These are phyloP conservation scores for Xerocomus potaroensis DNA, from an alignment of 768 basidiomycete species.

Conservation along the genomic window DNA sequence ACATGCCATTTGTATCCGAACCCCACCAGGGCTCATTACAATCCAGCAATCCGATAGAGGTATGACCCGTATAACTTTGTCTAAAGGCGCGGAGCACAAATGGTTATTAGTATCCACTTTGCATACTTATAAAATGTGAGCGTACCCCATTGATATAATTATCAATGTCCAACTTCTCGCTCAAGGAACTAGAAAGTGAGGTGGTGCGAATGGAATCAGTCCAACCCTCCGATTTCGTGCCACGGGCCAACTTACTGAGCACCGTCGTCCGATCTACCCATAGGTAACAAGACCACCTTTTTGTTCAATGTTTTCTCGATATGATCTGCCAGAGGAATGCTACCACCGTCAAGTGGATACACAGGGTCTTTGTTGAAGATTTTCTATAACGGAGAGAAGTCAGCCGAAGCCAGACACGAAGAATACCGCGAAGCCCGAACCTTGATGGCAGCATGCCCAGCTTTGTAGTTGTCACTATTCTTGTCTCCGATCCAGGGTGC, in stretches of 20 bases:
- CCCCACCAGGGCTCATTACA: too few relatives aligned
- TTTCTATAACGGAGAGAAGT: not conserved
- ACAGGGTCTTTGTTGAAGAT: conserved; percentile 23
- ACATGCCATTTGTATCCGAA: too few relatives aligned
- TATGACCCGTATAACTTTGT: not conserved
- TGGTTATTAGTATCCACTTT: not conserved
- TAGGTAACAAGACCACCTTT: conserved; percentile 81
- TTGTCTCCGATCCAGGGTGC: conserved; percentile 80
- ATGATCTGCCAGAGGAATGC: conserved; percentile 82
- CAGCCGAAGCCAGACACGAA: not conserved
- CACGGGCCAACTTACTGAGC: conserved; percentile 58
- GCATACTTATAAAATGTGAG: not conserved
- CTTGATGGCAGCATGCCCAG: conserved; percentile 65
- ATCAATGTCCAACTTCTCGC: conserved; percentile 84
- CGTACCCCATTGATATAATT: conserved; percentile 44
- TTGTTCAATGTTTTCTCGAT: conserved; percentile 78
- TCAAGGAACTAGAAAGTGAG: conserved; percentile 58
- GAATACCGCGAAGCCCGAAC: too few relatives aligned
- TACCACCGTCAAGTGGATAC: conserved; percentile 80
- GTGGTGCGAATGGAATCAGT: not conserved
- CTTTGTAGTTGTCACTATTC: conserved; percentile 85
- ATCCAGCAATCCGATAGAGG: not conserved
- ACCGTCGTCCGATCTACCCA: conserved; percentile 91
- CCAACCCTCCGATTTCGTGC: not conserved
- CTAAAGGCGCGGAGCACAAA: not conserved